Evolutionary conservation across 208 protist genomes (phyloP).

Genomic region (Vickermania ingenoplastis): DNA sequence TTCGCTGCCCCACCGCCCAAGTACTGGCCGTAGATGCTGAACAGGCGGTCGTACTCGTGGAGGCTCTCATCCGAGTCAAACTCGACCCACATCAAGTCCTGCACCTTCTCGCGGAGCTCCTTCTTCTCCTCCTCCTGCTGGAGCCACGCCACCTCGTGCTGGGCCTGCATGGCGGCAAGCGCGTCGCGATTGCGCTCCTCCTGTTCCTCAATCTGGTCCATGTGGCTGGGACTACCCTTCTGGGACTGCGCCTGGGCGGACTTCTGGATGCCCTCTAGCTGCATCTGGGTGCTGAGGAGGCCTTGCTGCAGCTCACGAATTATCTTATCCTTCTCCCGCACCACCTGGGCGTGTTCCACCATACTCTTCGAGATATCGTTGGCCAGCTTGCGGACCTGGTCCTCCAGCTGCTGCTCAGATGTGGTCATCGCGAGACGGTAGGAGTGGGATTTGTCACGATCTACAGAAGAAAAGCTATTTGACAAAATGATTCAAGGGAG

Average conservation of each 20-base stretch:
- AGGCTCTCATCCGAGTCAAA: neutral
- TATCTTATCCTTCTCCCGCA: neutral
- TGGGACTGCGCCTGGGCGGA: neutral
- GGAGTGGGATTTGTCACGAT: too few relatives aligned
- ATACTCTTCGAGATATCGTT: neutral
- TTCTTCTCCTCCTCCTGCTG: neutral
- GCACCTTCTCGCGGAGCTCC: constrained; percentile 1
- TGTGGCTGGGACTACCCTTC: too few relatives aligned
- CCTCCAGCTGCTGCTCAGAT: neutral
- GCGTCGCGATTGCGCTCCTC: neutral
- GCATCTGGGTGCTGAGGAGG: neutral
- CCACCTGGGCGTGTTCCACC: neutral
- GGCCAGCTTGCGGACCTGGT: neutral
- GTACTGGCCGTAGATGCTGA: neutral
- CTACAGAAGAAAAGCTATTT: too few relatives aligned
- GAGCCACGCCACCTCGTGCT: neutral
- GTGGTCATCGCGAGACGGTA: too few relatives aligned
- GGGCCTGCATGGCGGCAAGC: neutral
- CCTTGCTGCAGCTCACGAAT: neutral
- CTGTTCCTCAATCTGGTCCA: neutral
- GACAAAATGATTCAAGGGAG: too few relatives aligned
- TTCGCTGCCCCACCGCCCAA: neutral
- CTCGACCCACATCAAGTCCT: neutral
- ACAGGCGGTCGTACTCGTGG: constrained; percentile 1
- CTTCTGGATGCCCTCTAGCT: neutral